phyloP scores from a whole-genome alignment of 108 stramenopile species.

The Cyclotella distinguenda region DNA sequence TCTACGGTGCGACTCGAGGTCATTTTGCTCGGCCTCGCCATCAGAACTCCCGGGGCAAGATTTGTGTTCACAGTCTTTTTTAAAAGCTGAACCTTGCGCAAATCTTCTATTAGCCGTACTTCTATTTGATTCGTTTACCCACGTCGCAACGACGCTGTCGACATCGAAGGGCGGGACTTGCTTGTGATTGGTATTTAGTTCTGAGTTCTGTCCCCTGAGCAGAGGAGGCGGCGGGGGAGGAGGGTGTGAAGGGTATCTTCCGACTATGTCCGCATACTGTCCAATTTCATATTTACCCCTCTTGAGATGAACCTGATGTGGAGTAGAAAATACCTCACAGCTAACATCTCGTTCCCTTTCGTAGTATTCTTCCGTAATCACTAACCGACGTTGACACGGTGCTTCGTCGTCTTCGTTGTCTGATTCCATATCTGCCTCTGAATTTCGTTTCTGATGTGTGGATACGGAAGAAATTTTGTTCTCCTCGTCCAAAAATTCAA shows the following conservation, averaged over 20 bases:
- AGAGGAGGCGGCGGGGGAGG: conserved; percentile 34
- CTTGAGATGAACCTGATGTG: conserved; percentile 19
- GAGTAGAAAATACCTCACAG: background rate
- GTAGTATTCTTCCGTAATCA: background rate
- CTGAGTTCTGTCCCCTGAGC: conserved; percentile 11
- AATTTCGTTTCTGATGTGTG: background rate
- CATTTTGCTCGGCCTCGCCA: conserved; percentile 2
- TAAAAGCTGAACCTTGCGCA: conserved; percentile 36
- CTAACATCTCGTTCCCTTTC: background rate
- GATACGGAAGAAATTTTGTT: no score
- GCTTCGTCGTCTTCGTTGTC: conserved; percentile 7
- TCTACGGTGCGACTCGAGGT: background rate
- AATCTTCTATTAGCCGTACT: conserved; percentile 10
- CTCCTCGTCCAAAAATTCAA: no score
- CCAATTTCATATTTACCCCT: conserved; percentile 9
- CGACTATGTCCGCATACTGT: conserved; percentile 6
- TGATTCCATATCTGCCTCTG: conserved; percentile 6
- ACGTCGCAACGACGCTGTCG: conserved; percentile 13
- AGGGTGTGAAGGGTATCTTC: conserved; percentile 32
- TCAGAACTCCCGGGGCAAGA: conserved; percentile 24
- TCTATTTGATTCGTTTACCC: conserved; percentile 28
- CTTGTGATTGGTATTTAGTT: background rate
- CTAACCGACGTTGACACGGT: background rate
- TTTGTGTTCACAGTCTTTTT: conserved; percentile 46
- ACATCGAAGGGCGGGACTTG: conserved; percentile 36